Evolutionary conservation across 305 asterid species (phyloP), one percentile per base, ranked within the genome.

Genomic region (Solanum hybrid): DNA sequence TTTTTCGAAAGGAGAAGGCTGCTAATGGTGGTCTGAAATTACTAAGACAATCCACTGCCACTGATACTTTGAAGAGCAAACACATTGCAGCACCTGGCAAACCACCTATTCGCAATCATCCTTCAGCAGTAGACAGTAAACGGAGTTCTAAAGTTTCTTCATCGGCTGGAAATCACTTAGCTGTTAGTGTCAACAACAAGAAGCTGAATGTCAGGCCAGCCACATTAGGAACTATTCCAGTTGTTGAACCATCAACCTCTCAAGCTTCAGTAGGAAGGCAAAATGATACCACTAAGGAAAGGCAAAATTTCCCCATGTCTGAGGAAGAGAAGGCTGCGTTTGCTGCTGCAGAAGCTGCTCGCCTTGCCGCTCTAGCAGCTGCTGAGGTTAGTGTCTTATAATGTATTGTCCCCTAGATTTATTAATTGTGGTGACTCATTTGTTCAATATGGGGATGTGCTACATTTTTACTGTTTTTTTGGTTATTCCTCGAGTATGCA

Each of bases 1-100:
- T 98, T 74, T 97, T 98, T 92, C 98, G 99, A 84, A 98, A 95
- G 94, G 98, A 97, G 94, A 98, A 98, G 95, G 98, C 98, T 89
- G 92, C 96, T 88, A 96, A 94, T 91, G 95, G 93, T 46, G 93
- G 96, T 81, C 94, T 91, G 89, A 96, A 95, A 91, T 87, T 92
- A 64, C 92, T 91, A 88, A 93, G 96, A 89, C 98, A 93, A 92
- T 92, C 95, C 87, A 92, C 80, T 92, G 33, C 91, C 64, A 87
- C 89, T 90, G 96, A 95, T 93, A 81, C 92, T 46, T 91, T 93
- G 39, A 96, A 95, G 93, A 92, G 92, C 91, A 95, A 94, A 91
- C 91, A 95, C 87, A 57, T 90, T 81, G 86, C 80, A 37, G 96
- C 92, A 86, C 90, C 89, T 24, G 98, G 98, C 75, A 97, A 93